phyloP scores from a whole-genome alignment of 1,284 basidiomycete species.

The Ceratobasidium sp. region DNA sequence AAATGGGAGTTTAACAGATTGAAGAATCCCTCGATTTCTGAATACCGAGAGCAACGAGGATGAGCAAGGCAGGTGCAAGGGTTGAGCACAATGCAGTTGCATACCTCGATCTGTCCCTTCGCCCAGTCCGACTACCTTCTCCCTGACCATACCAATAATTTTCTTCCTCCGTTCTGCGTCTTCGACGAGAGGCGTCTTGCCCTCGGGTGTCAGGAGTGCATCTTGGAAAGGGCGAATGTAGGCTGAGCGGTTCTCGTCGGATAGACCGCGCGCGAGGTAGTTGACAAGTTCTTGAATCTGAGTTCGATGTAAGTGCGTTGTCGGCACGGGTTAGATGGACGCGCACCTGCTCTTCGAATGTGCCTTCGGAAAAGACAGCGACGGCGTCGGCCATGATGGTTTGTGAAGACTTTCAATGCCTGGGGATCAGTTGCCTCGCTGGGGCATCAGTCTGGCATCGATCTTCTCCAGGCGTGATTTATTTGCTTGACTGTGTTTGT shows the following conservation, averaged over 20 bases:
- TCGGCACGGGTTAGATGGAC: background rate
- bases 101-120: constrained; percentile 79
- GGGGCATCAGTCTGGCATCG: constrained; percentile 22
- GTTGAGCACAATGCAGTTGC: constrained; percentile 47
- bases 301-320: background rate
- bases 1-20: constrained; percentile 80
- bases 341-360: constrained; percentile 84
- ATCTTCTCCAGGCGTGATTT: constrained; percentile 19
- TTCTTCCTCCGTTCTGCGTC: constrained; percentile 64
- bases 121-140: constrained; percentile 72
- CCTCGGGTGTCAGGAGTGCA: constrained; percentile 65
- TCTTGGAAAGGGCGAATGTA: constrained; percentile 75
- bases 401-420: constrained; percentile 21
- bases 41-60: background rate
- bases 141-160: constrained; percentile 67
- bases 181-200: constrained; percentile 60
- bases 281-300: constrained; percentile 83
- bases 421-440: constrained; percentile 25
- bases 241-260: constrained; percentile 73
- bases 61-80: constrained; percentile 4
- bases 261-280: constrained; percentile 73
- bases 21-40: constrained; percentile 89
- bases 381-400: constrained; percentile 70
- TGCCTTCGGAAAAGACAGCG: constrained; percentile 87
- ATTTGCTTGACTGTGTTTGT: constrained; percentile 10